A percentile compares a stretch with the other conserved stretches of the same genome.
These are phyloP conservation scores for Starmerella kuoi DNA, from an alignment of 805 yeast species.

Conservation along the genomic window DNA sequence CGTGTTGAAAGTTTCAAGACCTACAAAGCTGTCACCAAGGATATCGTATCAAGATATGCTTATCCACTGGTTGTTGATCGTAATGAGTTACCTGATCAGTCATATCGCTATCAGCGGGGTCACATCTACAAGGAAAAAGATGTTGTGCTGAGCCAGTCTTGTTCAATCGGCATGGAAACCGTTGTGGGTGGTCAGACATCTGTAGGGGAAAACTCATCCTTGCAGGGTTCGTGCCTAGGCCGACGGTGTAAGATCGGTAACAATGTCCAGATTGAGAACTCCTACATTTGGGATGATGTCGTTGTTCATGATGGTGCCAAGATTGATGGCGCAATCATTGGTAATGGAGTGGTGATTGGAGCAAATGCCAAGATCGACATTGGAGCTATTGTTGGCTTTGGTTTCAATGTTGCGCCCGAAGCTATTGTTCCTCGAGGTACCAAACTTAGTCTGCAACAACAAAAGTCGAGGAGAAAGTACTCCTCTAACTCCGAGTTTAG, in stretches of 20 bases:
- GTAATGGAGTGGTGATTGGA: slow-evolving; percentile 48
- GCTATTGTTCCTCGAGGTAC: slow-evolving; percentile 27
- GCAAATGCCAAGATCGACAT: slow-evolving; percentile 41
- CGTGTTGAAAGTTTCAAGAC: slow-evolving; percentile 94
- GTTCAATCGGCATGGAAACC: slow-evolving; percentile 61
- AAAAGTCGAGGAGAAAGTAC: slow-evolving; percentile 5
- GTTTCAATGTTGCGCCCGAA: slow-evolving; percentile 50
- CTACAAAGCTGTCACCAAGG: slow-evolving; percentile 82
- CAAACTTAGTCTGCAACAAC: slow-evolving; percentile 4
- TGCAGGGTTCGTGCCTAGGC: slow-evolving; percentile 70
- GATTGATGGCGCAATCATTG: slow-evolving; percentile 57
- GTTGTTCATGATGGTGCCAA: slow-evolving; percentile 51
- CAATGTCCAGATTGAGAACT: slow-evolving; percentile 54
- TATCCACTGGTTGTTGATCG: slow-evolving; percentile 86
- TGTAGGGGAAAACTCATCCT: slow-evolving; percentile 61
- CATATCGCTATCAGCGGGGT: slow-evolving; percentile 67
- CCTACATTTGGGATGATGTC: slow-evolving; percentile 82
- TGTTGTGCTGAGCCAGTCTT: slow-evolving; percentile 87
- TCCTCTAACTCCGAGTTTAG: slow-evolving; percentile 27
- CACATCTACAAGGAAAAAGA: slow-evolving; percentile 82
- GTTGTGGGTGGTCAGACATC: slow-evolving; percentile 67
- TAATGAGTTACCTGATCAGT: slow-evolving; percentile 47
- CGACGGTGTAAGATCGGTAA: slow-evolving; percentile 74
- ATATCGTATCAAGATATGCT: slow-evolving; percentile 80
- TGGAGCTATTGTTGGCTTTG: slow-evolving; percentile 72